A percentile compares a stretch with the other conserved stretches of the same genome.
phyloP scores from a whole-genome alignment of 2,329 filamentous ascomycete species.

The Xylaria digitata region DNA sequence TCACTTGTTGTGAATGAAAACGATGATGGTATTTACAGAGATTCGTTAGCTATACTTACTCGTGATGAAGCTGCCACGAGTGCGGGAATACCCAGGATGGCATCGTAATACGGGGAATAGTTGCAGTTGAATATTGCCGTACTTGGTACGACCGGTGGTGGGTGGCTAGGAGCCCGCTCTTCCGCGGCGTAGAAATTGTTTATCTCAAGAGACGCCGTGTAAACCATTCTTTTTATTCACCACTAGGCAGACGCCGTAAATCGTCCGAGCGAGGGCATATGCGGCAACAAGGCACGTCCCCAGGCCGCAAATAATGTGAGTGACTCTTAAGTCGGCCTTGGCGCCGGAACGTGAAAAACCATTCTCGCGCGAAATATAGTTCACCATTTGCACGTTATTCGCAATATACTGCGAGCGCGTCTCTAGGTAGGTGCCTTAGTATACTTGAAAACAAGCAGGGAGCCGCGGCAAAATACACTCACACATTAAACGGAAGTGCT shows the following conservation, averaged over 20 bases:
- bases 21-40: not conserved
- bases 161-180: not conserved
- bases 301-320: constrained; percentile 20
- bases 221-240: not conserved
- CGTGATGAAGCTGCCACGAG: not conserved
- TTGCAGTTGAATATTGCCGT: not conserved
- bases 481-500: constrained; percentile 46
- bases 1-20: not conserved
- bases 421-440: constrained; percentile 41
- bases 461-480: constrained; percentile 47
- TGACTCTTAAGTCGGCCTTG: constrained; percentile 1
- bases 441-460: constrained; percentile 39
- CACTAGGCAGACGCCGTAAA: constrained; percentile 1
- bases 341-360: constrained; percentile 28
- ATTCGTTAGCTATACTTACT: not conserved
- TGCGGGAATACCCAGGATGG: not conserved
- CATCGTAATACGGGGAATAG: not conserved
- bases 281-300: constrained; percentile 19
- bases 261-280: constrained; percentile 27
- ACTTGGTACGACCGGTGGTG: not conserved
- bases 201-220: not conserved
- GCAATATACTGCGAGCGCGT: constrained; percentile 39
- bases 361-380: constrained; percentile 44
- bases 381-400: constrained; percentile 40
- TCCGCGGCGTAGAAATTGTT: not conserved